These are phyloP conservation scores for Rhodotorula paludigena DNA, from an alignment of 768 basidiomycete genomes.

Conservation along the genomic window DNA sequence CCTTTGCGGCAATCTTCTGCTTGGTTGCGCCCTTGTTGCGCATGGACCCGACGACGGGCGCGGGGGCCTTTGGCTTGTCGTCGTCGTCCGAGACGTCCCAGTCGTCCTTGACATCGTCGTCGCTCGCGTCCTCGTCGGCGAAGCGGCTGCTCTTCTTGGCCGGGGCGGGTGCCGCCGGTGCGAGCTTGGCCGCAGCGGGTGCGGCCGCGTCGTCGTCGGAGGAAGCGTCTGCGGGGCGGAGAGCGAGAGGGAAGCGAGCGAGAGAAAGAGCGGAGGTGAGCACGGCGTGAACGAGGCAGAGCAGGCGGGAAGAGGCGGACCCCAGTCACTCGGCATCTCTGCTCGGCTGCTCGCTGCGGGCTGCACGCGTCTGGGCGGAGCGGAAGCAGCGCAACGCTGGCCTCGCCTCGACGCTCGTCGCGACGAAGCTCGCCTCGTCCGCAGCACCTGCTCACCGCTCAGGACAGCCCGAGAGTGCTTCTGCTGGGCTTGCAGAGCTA, in stretches of 20 bases:
- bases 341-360: not conserved
- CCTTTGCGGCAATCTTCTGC: conserved; percentile 86
- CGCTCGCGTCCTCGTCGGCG: conserved; percentile 81
- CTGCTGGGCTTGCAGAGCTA: no score
- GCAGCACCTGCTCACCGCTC: no score
- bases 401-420: no score
- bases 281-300: not conserved
- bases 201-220: conserved; percentile 48
- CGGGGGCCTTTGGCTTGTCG: conserved; percentile 52
- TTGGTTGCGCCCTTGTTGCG: conserved; percentile 93
- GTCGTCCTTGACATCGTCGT: conserved; percentile 78
- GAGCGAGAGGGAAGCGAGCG: not conserved
- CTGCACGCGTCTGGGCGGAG: no score
- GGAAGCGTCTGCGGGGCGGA: conserved; percentile 14
- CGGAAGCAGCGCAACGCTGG: no score
- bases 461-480: no score
- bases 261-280: no score
- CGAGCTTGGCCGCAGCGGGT: conserved; percentile 45
- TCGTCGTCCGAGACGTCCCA: conserved; percentile 74
- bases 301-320: not conserved
- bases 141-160: conserved; percentile 60
- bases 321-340: conserved; percentile 13
- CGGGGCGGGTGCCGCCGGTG: conserved; percentile 33
- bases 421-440: no score
- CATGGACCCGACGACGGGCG: conserved; percentile 49